Conservation (phyloP, 257 asterid genomes). For the Solanum lycopersicoides region DNA sequence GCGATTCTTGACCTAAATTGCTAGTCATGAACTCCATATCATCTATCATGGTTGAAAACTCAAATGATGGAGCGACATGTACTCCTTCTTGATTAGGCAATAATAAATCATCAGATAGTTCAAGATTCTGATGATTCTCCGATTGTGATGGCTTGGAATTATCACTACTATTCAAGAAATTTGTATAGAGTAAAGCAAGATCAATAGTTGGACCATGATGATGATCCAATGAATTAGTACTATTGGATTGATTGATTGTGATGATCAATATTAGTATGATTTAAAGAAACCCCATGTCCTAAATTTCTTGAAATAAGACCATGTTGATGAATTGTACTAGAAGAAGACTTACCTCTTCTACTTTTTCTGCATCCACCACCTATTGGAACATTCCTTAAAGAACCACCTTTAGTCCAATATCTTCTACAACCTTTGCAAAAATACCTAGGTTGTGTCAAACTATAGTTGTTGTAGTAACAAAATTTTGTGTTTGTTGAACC, state of each 20-base stretch:
- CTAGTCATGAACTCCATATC: neutral
- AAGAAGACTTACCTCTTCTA: neutral
- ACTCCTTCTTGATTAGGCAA: neutral
- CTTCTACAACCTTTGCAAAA: conserved; percentile 73
- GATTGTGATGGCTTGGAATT: conserved; percentile 2
- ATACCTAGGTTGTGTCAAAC: conserved; percentile 72
- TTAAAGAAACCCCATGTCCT: neutral
- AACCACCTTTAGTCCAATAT: conserved; percentile 85
- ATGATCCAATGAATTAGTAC: neutral
- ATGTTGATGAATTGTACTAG: neutral
- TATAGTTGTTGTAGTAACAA: conserved; percentile 79
- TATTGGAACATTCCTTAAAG: conserved; percentile 64
- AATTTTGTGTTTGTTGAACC: conserved; percentile 74
- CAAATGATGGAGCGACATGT: neutral
- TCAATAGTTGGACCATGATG: conserved; percentile 27
- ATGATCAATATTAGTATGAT: neutral
- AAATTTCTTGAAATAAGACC: neutral
- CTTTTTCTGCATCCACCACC: conserved; percentile 64
- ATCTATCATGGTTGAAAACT: conserved; percentile 6
- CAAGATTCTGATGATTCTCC: neutral
- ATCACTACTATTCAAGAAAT: conserved; percentile 32
- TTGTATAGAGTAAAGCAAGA: conserved; percentile 55
- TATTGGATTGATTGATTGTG: neutral
- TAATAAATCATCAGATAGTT: neutral
- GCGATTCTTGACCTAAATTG: conserved; percentile 1